These are phyloP conservation scores for Pseudocercospora fuligena DNA, from an alignment of 2,329 filamentous ascomycete species.

Conservation along the genomic window DNA sequence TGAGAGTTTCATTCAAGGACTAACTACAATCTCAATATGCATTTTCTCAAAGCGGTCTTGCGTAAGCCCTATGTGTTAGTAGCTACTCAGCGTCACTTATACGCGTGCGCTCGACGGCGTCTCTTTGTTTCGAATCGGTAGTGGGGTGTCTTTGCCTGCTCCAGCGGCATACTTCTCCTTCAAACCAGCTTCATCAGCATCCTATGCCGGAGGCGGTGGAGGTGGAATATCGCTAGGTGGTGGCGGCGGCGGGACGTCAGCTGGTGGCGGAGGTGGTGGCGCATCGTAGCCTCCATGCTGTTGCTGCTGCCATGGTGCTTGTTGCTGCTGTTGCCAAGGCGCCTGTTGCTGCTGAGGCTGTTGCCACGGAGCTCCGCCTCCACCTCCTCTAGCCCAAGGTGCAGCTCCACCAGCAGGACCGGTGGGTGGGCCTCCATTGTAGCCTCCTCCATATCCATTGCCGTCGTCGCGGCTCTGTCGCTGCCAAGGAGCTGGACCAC, in stretches of 20 bases:
- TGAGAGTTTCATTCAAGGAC: neutral
- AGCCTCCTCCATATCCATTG: conserved; percentile 31
- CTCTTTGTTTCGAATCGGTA: conserved; percentile 1
- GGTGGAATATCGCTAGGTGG: conserved; percentile 66
- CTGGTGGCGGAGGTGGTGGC: conserved; percentile 58
- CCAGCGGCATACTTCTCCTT: neutral
- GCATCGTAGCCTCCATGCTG: conserved; percentile 29
- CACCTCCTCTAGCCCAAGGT: conserved; percentile 30
- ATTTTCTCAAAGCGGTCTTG: neutral
- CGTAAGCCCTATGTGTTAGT: neutral
- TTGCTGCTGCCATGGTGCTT: conserved; percentile 22
- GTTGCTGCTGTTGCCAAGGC: conserved; percentile 23
- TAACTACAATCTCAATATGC: neutral
- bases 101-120: neutral
- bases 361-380: conserved; percentile 38
- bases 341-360: conserved; percentile 32
- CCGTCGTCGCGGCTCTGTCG: conserved; percentile 30
- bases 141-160: neutral
- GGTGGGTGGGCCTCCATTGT: conserved; percentile 32
- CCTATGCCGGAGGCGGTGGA: conserved; percentile 60
- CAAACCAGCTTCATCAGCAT: neutral
- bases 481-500: conserved; percentile 45
- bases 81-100: neutral
- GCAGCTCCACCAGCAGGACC: conserved; percentile 29
- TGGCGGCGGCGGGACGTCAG: conserved; percentile 65